A percentile compares a stretch with the other conserved stretches of the same genome.
Evolutionary conservation across 2,329 filamentous ascomycete species (phyloP).

Genomic region (Colletotrichum tropicale): DNA sequence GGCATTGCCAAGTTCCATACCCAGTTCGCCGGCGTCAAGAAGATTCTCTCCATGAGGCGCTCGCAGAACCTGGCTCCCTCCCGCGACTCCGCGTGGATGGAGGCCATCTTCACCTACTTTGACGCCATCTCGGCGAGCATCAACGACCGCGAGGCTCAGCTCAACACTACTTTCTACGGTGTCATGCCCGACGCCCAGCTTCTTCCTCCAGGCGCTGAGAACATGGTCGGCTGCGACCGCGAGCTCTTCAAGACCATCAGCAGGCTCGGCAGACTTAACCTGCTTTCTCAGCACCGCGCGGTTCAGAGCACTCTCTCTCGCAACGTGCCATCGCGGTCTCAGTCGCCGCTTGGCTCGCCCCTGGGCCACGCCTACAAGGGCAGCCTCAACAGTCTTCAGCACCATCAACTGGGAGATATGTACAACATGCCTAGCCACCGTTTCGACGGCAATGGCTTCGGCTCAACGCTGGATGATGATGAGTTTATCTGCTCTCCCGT

Average conservation of each 20-base stretch:
- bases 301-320: conserved; percentile 44
- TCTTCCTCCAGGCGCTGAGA: conserved; percentile 72
- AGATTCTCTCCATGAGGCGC: conserved; percentile 80
- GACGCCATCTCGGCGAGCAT: conserved; percentile 91
- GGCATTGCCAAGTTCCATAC: conserved; percentile 93
- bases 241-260: conserved; percentile 86
- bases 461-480: conserved; percentile 58
- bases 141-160: conserved; percentile 88
- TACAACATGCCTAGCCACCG: conserved; percentile 54
- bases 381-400: conserved; percentile 27
- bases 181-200: conserved; percentile 51
- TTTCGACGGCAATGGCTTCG: conserved; percentile 73
- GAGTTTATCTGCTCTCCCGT: conserved; percentile 51
- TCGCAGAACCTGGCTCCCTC: conserved; percentile 53
- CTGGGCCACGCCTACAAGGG: conserved; percentile 48
- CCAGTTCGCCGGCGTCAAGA: conserved; percentile 91
- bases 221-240: conserved; percentile 86
- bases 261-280: conserved; percentile 81
- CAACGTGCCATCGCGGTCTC: conserved; percentile 30
- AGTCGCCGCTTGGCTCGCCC: conserved; percentile 45
- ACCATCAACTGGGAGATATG: conserved; percentile 30
- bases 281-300: conserved; percentile 74
- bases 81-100: conserved; percentile 86
- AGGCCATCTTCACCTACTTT: conserved; percentile 92
- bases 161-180: conserved; percentile 71